phyloP scores from a whole-genome alignment of 148 eudicot species.

The Chenopodium album region DNA sequence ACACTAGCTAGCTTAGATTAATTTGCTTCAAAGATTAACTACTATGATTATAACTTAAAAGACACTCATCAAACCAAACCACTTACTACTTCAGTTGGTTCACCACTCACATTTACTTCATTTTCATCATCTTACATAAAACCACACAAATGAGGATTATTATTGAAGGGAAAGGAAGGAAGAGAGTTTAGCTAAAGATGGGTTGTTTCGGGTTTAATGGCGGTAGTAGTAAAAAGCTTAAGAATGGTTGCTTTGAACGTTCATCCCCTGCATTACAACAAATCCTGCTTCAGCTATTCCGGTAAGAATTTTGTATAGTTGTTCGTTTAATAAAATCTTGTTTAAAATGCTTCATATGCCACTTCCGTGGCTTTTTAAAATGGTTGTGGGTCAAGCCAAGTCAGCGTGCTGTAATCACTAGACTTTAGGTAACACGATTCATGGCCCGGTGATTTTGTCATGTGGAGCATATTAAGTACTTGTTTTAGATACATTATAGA shows the following conservation, averaged over 20 bases:
- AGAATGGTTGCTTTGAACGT: slow-evolving; percentile 29
- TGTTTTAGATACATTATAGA: too few species aligned
- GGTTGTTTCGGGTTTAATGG: slow-evolving; percentile 31
- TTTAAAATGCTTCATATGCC: not conserved
- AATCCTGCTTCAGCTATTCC: slow-evolving; percentile 27
- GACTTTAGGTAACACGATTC: too few species aligned
- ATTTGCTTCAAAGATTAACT: slow-evolving; percentile 31
- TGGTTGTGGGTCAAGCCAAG: too few species aligned
- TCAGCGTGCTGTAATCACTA: too few species aligned
- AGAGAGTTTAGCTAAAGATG: slow-evolving; percentile 9
- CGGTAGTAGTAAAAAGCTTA: slow-evolving; percentile 4
- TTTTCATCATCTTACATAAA: slow-evolving; percentile 11
- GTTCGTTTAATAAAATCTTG: too few species aligned
- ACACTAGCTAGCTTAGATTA: not conserved
- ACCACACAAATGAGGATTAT: not conserved
- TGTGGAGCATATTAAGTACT: too few species aligned
- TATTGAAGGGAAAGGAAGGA: not conserved
- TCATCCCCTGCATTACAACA: slow-evolving; percentile 37
- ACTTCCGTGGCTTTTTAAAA: too few species aligned
- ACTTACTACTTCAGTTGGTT: slow-evolving; percentile 19
- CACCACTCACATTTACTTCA: slow-evolving; percentile 3
- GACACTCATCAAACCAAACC: slow-evolving; percentile 26
- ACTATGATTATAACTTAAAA: slow-evolving; percentile 31
- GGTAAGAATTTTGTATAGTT: slow-evolving; percentile 11
- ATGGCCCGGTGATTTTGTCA: too few species aligned